phyloP scores from a whole-genome alignment of 2,329 filamentous ascomycete species.

The Sclerotinia spermophila region DNA sequence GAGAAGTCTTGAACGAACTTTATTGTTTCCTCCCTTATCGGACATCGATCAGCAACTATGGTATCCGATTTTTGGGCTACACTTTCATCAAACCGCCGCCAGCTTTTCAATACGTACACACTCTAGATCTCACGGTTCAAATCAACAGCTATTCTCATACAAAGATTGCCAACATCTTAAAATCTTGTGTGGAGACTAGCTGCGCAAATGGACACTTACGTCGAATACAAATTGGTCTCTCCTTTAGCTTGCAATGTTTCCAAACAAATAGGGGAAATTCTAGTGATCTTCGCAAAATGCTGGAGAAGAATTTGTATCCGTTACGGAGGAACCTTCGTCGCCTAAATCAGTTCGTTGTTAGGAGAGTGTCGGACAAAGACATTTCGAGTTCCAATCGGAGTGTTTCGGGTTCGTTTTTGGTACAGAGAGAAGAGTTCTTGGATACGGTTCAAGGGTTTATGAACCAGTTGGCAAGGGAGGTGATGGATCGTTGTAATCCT shows the following conservation, averaged over 20 bases:
- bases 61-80: constrained; percentile 18
- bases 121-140: constrained; percentile 18
- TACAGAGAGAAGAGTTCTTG: constrained; percentile 13
- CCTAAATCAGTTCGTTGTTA: constrained; percentile 10
- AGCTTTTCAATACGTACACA: constrained; percentile 16
- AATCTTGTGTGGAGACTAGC: constrained; percentile 14
- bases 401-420: neutral
- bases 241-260: constrained; percentile 15
- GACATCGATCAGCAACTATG: constrained; percentile 14
- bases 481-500: constrained; percentile 1
- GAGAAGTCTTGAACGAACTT: constrained; percentile 19
- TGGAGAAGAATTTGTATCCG: constrained; percentile 16
- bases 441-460: constrained; percentile 14
- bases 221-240: constrained; percentile 16
- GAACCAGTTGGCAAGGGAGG: constrained; percentile 15
- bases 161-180: constrained; percentile 17
- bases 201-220: constrained; percentile 16
- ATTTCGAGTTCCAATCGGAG: constrained; percentile 6
- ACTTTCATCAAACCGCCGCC: constrained; percentile 15
- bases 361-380: constrained; percentile 2
- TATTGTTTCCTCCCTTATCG: constrained; percentile 18
- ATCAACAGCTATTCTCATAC: constrained; percentile 17
- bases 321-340: constrained; percentile 13
- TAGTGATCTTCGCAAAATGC: constrained; percentile 8
- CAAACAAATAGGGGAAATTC: constrained; percentile 8